Base-by-base conservation (phyloP, 164 flowering plant genomes). In the Tetrastigma voinierianum region DNA sequence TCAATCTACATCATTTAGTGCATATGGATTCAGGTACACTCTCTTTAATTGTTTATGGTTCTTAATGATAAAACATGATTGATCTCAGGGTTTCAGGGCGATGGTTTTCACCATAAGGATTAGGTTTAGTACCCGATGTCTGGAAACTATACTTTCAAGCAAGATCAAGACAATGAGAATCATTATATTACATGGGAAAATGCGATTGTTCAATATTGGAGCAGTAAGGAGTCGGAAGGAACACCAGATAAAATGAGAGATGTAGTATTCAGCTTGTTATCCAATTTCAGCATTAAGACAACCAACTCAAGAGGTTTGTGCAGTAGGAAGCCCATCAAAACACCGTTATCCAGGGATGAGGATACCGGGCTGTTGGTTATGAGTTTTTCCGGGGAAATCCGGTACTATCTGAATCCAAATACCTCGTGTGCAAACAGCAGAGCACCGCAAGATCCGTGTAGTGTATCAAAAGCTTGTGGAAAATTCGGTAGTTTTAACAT, bases 91-190 rank as follows among this genome's bases (percentile, higher is more conserved):
- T n/a, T n/a, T n/a, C n/a, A n/a, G n/a, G n/a, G n/a, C n/a, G n/a
- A n/a, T n/a, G n/a, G n/a, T n/a, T n/a, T n/a, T n/a, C n/a, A n/a
- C n/a, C n/a, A n/a, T 73, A 82, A 45, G 80, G 81, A 81, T 59
- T 13, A 16, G 57, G 52, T 25, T 11, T 1, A 1, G 64, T 15
- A 77, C 47, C 83, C 80, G 2, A 45, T 44, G 8, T 1, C 11
- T 0, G 85, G 82, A 68, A 40, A 32, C 20, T 82, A 53, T 54
- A 63, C 61, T 0, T 77, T 82, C 11, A 14, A 21, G 48, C 19
- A 1, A 15, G 64, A 65, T 56, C 44, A 43, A 53, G 71, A 61
- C 11, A 19, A 17, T 1, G 25, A 11, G 12, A 17, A 18, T 8
- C 57, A 18, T 23, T 74, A 61, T 45, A 19, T 14, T 77, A 25